Base-by-base conservation (phyloP, 306 rosid species). In the Boehmeria nivea region DNA sequence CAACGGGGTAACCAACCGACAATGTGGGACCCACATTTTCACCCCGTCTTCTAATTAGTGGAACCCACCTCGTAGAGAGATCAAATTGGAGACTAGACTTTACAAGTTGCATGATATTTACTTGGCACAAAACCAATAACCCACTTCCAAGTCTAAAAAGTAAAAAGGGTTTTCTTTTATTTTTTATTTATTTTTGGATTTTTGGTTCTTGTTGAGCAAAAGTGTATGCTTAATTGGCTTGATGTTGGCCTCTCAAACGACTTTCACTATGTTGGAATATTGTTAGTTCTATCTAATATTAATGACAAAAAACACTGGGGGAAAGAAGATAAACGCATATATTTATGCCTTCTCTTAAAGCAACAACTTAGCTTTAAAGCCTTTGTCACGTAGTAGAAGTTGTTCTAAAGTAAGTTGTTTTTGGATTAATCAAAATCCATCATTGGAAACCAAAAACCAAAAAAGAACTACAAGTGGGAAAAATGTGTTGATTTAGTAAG, bases 1-100 rank as follows among this genome's bases (percentile, higher is more conserved):
- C 69, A 63, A 76, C 49, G 70, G 80, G 79, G 83, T 50, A 24
- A 63, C 93, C 84, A 75, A 28, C 72, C 75, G 89, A 83, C 95
- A 83, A 3, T 6, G 31, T 54, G 84, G 94, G 85, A 50, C 95
- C 89, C 28, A 1, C 1, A 12, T 16, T 31, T 49, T 38, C 13
- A 57, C 17, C 50, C 47, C 42, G 59, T 74, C 38, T 62, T 59
- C 51, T 62, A 18, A 45, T 24, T 33, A 24, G 51, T 36, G 68
- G 85, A 75, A 64, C 68, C 78, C 59, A n/a, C 17, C 43, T 46
- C 34, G 31, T 13, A 40, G 26, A 55, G 24, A 20, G 6, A 53
- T 34, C 59, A 28, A 18, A 22, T 31, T 33, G 12, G 26, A 28
- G 22, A 34, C 18, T 31, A 8, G 8, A 28, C 34, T 12, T 9